Conservation (phyloP, 2,329 filamentous ascomycete species). For the Grosmannia penicillata region DNA sequence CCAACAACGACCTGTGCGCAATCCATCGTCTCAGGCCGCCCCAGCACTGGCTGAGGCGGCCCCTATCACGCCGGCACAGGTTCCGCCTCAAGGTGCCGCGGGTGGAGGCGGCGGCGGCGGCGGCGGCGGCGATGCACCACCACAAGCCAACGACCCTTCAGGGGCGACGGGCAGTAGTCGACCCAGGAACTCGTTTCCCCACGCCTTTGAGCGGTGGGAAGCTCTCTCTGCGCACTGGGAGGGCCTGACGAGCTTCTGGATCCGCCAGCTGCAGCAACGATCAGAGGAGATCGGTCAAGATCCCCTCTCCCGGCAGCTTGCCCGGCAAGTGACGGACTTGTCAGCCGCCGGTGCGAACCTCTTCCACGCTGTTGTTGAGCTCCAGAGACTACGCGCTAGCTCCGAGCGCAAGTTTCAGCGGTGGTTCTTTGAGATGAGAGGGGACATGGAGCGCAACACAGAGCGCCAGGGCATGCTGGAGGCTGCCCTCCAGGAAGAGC, state of each 20-base stretch:
- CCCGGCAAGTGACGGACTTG: conserved; percentile 90
- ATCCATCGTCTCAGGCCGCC: neutral
- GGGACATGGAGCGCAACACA: conserved; percentile 71
- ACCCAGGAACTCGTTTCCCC: conserved; percentile 65
- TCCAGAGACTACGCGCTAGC: conserved; percentile 83
- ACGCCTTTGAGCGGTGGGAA: conserved; percentile 97
- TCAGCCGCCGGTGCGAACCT: conserved; percentile 93
- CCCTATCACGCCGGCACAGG: neutral
- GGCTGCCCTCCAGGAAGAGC: conserved; percentile 57
- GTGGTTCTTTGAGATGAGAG: conserved; percentile 93
- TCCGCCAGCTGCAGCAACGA: conserved; percentile 81
- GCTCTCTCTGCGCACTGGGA: conserved; percentile 96
- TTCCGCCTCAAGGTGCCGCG: neutral
- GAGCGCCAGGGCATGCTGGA: conserved; percentile 76
- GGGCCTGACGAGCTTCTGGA: conserved; percentile 93
- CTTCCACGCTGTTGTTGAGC: conserved; percentile 92
- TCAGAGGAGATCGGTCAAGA: conserved; percentile 71
- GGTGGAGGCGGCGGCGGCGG: neutral
- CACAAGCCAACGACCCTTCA: conserved; percentile 18
- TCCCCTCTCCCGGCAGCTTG: conserved; percentile 74
- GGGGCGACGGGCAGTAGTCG: conserved; percentile 18
- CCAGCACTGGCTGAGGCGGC: neutral
- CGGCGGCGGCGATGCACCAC: neutral
- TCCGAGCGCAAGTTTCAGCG: conserved; percentile 96
- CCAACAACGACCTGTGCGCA: conserved; percentile 3